phyloP scores from a whole-genome alignment of 108 stramenopile species.

The Chaetoceros tenuissimus region DNA sequence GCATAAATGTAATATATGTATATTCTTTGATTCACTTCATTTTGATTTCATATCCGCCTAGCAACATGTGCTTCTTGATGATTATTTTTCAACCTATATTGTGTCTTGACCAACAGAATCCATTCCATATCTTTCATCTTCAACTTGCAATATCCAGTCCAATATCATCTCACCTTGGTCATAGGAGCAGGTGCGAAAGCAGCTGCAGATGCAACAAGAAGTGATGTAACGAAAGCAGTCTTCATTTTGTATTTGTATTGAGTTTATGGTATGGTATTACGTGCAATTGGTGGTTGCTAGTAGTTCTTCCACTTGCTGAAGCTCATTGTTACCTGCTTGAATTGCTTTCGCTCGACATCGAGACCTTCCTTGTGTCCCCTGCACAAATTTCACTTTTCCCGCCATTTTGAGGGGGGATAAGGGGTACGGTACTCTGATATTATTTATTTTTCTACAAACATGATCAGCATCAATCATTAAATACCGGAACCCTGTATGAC shows the following conservation, averaged over 20 bases:
- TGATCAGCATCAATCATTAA: no score
- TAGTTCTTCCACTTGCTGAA: background rate
- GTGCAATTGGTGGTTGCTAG: background rate
- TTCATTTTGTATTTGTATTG: conserved; percentile 1
- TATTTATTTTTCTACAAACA: no score
- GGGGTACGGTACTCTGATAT: background rate
- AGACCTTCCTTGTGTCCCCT: no score
- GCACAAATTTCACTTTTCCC: no score
- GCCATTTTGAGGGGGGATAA: no score
- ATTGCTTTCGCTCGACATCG: background rate
- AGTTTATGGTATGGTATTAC: background rate
- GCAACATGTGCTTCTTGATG: background rate
- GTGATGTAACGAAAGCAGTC: conserved; percentile 12
- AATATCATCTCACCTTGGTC: background rate
- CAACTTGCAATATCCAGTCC: no score
- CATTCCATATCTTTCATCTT: no score
- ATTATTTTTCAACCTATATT: background rate
- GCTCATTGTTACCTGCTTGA: background rate
- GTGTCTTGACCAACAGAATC: background rate
- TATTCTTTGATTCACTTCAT: background rate
- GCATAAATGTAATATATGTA: background rate
- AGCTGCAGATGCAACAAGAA: conserved; percentile 18
- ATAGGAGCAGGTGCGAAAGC: conserved; percentile 23
- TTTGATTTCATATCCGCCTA: background rate
- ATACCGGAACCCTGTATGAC: background rate